phyloP scores from a whole-genome alignment of 225 moss, liverwort and hornwort genomes.

The Antitrichia curtipendula region DNA sequence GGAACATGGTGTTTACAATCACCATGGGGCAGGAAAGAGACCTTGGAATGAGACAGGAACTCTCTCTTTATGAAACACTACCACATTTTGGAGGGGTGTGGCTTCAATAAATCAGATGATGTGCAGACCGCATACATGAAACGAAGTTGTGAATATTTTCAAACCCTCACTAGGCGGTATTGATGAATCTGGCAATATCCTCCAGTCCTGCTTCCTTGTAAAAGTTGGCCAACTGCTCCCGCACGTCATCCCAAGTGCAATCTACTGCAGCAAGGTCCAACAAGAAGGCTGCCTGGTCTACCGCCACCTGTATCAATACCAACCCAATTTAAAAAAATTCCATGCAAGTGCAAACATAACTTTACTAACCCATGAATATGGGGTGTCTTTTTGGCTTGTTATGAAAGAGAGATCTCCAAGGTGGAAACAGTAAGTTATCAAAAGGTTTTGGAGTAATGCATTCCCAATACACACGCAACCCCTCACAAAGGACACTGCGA shows the following conservation, averaged over 20 bases:
- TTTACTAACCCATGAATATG: background rate
- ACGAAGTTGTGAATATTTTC: conserved; percentile 1
- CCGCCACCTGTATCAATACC: conserved; percentile 28
- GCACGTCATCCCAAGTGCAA: conserved; percentile 73
- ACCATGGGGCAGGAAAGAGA: background rate
- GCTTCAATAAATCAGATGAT: background rate
- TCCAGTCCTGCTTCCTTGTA: conserved; percentile 72
- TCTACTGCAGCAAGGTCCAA: conserved; percentile 77
- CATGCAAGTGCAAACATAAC: background rate
- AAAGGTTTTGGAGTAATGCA: background rate
- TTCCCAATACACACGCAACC: background rate
- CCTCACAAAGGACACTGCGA: background rate
- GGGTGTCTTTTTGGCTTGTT: background rate
- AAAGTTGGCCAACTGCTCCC: conserved; percentile 63
- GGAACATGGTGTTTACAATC: background rate
- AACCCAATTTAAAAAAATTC: background rate
- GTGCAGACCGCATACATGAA: background rate
- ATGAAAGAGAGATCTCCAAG: background rate
- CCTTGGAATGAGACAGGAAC: background rate
- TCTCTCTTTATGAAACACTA: background rate
- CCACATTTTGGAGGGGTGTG: background rate
- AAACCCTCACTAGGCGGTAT: conserved; percentile 26
- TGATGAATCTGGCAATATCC: conserved; percentile 56
- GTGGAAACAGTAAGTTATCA: background rate
- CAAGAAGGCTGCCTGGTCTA: conserved; percentile 94